These are phyloP conservation scores for Fagus sylvatica DNA, from an alignment of 306 rosid genomes.

Conservation along the genomic window DNA sequence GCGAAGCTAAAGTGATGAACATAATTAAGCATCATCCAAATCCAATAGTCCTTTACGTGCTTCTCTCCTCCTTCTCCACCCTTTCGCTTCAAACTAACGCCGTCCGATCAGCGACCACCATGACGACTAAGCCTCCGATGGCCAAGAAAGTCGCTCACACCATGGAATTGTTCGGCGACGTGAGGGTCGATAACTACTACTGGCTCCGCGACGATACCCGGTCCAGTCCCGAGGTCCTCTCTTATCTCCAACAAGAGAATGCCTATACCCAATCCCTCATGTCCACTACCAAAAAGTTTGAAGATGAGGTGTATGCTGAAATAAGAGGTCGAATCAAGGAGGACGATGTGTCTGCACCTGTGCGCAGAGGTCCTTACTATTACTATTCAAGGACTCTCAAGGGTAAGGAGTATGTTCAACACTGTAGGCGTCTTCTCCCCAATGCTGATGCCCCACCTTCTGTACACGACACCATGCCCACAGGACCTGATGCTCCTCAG, in stretches of 20 bases:
- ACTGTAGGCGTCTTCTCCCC: constrained; percentile 63
- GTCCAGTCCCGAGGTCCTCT: constrained; percentile 58
- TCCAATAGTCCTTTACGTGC: no score
- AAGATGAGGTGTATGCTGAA: constrained; percentile 71
- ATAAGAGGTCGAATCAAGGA: constrained; percentile 80
- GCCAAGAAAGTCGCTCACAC: constrained; percentile 72
- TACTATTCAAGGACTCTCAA: constrained; percentile 66
- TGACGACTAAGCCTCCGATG: constrained; percentile 50
- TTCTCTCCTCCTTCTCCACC: no score
- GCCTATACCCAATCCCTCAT: constrained; percentile 55
- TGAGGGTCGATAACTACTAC: constrained; percentile 71
- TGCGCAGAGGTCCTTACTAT: constrained; percentile 64
- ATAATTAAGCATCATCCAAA: no score
- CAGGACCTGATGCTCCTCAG: constrained; percentile 58
- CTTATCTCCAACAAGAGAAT: constrained; percentile 70
- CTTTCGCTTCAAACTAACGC: no score
- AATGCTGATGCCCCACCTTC: constrained; percentile 43
- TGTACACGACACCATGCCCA: constrained; percentile 66
- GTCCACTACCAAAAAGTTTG: constrained; percentile 69
- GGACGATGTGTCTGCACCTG: constrained; percentile 73
- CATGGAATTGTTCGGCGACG: constrained; percentile 81
- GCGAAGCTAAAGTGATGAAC: no score
- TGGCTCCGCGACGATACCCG: constrained; percentile 97
- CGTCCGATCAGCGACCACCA: constrained; percentile 12
- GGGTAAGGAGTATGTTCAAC: constrained; percentile 83